Percentiles rank a stretch among this genome's conserved stretches.
Conservation (phyloP, 345 rosid species). For the Angophora floribunda region DNA sequence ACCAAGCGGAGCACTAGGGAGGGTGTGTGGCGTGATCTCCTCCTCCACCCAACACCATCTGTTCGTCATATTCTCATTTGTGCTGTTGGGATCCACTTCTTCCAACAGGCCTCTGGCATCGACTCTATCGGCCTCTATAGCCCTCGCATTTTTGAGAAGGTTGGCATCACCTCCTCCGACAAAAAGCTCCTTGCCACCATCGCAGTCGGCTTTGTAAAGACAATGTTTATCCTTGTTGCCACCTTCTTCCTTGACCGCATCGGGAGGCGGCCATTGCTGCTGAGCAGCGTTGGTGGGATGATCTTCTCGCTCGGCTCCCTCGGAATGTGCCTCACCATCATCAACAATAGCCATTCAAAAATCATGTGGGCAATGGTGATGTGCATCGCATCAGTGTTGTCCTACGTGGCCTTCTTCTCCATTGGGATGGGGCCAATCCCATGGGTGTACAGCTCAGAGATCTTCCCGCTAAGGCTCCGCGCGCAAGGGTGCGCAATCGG, state of each 20-base stretch:
- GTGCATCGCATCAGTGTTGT: slow-evolving; percentile 37
- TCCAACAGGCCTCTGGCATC: slow-evolving; percentile 80
- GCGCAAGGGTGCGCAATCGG: slow-evolving; percentile 73
- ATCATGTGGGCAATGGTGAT: slow-evolving; percentile 57
- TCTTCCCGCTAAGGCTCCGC: slow-evolving; percentile 67
- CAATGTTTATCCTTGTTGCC: slow-evolving; percentile 53
- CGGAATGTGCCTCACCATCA: slow-evolving; percentile 32
- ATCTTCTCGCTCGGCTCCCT: slow-evolving; percentile 29
- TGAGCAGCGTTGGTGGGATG: slow-evolving; percentile 69
- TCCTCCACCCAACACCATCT: slow-evolving; percentile 48
- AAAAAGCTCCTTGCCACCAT: slow-evolving; percentile 60
- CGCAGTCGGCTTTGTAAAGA: slow-evolving; percentile 69
- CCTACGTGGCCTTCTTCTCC: slow-evolving; percentile 70
- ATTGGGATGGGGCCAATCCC: slow-evolving; percentile 85
- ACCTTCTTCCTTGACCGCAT: slow-evolving; percentile 54
- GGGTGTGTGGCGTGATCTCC: slow-evolving; percentile 66
- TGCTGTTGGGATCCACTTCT: slow-evolving; percentile 56
- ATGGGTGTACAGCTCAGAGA: slow-evolving; percentile 81
- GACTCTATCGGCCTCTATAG: slow-evolving; percentile 78
- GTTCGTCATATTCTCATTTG: slow-evolving; percentile 63
- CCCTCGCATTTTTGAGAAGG: slow-evolving; percentile 66
- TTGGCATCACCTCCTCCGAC: slow-evolving; percentile 41
- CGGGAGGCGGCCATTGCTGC: slow-evolving; percentile 72
- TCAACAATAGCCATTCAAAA: slow-evolving; percentile 30
- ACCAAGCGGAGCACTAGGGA: slow-evolving; percentile 26